Evolutionary conservation across 441 rosid species (phyloP), one percentile per base, ranked within the genome.

Genomic region (Theobroma grandiflorum): DNA sequence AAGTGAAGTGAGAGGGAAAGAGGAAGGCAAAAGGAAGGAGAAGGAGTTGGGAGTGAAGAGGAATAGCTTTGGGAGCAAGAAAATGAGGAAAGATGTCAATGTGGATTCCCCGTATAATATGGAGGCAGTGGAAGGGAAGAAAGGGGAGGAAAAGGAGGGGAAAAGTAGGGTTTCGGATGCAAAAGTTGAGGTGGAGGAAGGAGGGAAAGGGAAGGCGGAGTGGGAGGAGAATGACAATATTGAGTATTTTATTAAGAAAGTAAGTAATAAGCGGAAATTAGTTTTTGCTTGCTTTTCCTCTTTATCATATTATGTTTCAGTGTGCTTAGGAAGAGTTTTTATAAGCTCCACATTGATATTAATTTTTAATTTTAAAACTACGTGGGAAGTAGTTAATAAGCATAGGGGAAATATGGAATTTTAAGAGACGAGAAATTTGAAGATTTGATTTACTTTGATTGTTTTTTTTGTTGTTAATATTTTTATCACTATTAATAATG

Each of bases 1-100:
- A 71, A 78, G n/a, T 74, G 91, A 80, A 74, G 49, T 76, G 79
- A 86, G 72, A 38, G 81, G 50, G 74, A 91, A 77, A 83, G 97
- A 89, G 47, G 98, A 90, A 42, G 83, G 82, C 40, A 94, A 94
- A 89, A 90, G 94, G 83, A 97, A 92, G 82, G 97, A 91, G 85
- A 88, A 90, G 84, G 92, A 89, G 33, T 79, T 89, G 49, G 85
- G 84, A 52, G 73, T 72, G 78, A 89, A 81, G 63, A 85, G 83
- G 78, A 87, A 85, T 71, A 93, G 92, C 84, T 97, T 95, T 55
- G 99, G 96, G 57, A 93, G 98, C 86, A 95, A 93, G 91, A 97
- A 91, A 77, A 83, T 86, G 89, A 92, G 84, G 87, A 89, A 81
- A 85, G 88, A 85, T 75, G 78, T 45, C 35, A 86, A 80, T 71